Evolutionary conservation across 768 basidiomycete genomes (phyloP).

Genomic region (Omphalotus guepiniiformis): DNA sequence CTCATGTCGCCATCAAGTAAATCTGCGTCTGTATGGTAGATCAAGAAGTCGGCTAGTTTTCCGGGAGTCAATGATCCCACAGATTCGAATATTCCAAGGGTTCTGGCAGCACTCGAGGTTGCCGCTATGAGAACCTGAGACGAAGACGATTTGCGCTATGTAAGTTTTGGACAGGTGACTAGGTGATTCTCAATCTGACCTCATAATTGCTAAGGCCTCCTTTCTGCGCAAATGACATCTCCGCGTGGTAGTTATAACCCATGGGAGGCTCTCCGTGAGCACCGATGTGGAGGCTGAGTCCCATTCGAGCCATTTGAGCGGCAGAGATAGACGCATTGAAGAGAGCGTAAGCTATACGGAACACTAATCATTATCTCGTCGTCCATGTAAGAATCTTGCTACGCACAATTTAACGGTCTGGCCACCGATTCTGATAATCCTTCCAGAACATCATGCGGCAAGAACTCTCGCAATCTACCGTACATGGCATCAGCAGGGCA

Average conservation of each 20-base stretch:
- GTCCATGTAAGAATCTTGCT: neutral
- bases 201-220: constrained; percentile 72
- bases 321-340: constrained; percentile 68
- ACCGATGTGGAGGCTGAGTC: constrained; percentile 61
- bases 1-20: constrained; percentile 50
- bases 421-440: constrained; percentile 54
- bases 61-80: constrained; percentile 59
- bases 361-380: constrained; percentile 6
- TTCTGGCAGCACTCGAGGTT: constrained; percentile 59
- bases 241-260: constrained; percentile 70
- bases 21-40: constrained; percentile 59
- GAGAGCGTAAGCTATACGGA: constrained; percentile 47
- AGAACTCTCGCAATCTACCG: constrained; percentile 55
- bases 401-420: constrained; percentile 55
- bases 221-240: constrained; percentile 59
- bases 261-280: constrained; percentile 72
- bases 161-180: neutral
- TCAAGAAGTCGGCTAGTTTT: constrained; percentile 68
- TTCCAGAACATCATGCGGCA: constrained; percentile 61
- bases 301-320: constrained; percentile 65
- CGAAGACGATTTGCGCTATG: neutral
- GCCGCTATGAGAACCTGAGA: constrained; percentile 65
- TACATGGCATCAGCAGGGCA: constrained; percentile 2
- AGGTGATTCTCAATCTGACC: constrained; percentile 34
- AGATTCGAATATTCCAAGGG: constrained; percentile 58